Evolutionary conservation across 331 rosid genomes (phyloP).

Genomic region (Prunus yedoensis): DNA sequence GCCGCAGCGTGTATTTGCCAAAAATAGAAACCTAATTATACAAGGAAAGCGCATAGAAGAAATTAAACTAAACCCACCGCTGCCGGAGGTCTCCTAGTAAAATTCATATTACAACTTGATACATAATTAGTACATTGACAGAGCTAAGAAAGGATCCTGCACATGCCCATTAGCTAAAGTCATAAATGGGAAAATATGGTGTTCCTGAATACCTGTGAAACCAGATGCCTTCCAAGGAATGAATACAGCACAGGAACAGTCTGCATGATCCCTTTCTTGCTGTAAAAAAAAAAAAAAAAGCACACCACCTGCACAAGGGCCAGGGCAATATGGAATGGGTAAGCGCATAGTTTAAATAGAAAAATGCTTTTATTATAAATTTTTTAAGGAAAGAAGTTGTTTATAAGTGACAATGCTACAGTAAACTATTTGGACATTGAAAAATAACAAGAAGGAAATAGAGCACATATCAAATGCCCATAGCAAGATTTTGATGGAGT

Average conservation of each 20-base stretch:
- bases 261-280: not conserved
- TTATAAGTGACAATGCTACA: not conserved
- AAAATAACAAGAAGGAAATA: not conserved
- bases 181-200: not conserved
- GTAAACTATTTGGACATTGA: not conserved
- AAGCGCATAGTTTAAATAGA: not conserved
- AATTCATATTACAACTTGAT: constrained; percentile 5
- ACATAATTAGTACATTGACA: not conserved
- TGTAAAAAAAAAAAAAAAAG: not conserved
- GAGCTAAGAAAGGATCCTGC: not conserved
- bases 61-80: not conserved
- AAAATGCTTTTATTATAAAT: not conserved
- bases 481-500: not conserved
- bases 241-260: not conserved
- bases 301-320: constrained; percentile 1
- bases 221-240: constrained; percentile 5
- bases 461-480: not conserved
- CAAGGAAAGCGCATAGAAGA: not conserved
- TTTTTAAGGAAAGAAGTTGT: not conserved
- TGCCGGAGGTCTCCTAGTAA: not conserved
- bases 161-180: not conserved
- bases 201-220: constrained; percentile 6
- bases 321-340: not conserved
- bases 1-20: not conserved
- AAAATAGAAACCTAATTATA: not conserved